Conservation (phyloP, 352 stramenopile species). For the Plasmopara muralis region DNA sequence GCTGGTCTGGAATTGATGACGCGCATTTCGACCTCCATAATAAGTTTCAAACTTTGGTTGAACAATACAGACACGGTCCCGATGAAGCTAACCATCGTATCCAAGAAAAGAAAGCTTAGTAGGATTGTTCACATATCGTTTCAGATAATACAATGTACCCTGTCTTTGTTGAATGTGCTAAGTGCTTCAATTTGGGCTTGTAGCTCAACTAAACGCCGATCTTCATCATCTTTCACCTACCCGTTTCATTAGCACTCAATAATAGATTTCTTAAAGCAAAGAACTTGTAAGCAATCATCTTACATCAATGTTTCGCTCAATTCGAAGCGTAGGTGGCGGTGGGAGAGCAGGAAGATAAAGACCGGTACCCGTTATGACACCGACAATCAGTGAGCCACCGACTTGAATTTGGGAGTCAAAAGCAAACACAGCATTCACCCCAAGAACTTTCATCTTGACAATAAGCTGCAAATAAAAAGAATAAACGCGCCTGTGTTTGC, state of each 20-base stretch:
- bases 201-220: conserved; percentile 88
- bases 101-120: not conserved
- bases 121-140: not conserved
- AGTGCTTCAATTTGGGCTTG: conserved; percentile 89
- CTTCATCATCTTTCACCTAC: conserved; percentile 90
- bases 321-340: conserved; percentile 87
- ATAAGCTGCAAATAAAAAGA: conserved; percentile 38
- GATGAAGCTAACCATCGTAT: conserved; percentile 37
- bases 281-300: not conserved
- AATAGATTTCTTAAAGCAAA: too few relatives aligned
- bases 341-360: conserved; percentile 93
- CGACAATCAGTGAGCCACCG: conserved; percentile 82
- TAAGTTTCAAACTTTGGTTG: conserved; percentile 56
- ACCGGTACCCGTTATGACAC: conserved; percentile 88
- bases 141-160: conserved; percentile 25
- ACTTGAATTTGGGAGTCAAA: conserved; percentile 91
- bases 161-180: conserved; percentile 77
- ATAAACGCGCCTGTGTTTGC: too few relatives aligned
- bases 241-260: too few relatives aligned
- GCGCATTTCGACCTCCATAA: conserved; percentile 21
- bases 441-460: conserved; percentile 89
- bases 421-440: conserved; percentile 95
- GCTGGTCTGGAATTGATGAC: conserved; percentile 21
- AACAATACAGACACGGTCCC: conserved; percentile 52
- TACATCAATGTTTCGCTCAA: conserved; percentile 92